phyloP scores from a whole-genome alignment of 2,329 filamentous ascomycete species.

The Pseudogymnoascus sp. region DNA sequence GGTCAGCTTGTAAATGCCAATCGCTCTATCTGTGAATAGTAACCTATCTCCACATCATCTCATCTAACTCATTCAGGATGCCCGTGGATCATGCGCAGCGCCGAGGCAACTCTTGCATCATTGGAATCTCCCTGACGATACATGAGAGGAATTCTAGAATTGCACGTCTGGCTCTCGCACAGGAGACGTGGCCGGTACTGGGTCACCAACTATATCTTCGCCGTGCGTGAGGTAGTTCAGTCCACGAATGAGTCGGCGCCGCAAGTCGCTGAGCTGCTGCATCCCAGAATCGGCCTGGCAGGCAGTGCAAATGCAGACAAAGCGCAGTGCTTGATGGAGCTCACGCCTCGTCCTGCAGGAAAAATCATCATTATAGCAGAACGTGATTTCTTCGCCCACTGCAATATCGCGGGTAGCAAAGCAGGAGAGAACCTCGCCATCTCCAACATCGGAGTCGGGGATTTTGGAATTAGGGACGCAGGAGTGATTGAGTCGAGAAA shows the following conservation, averaged over 20 bases:
- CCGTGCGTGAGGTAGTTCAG: background rate
- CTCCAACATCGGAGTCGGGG: background rate
- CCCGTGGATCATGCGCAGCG: background rate
- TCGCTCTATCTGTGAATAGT: background rate
- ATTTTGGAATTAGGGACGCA: background rate
- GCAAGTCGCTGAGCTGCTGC: background rate
- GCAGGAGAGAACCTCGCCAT: background rate
- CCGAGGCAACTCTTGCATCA: background rate
- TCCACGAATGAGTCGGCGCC: background rate
- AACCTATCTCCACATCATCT: background rate
- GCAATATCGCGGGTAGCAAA: background rate
- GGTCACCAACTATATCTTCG: background rate
- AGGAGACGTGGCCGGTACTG: constrained; percentile 10
- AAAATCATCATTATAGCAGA: background rate
- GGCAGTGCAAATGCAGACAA: background rate
- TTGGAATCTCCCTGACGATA: constrained; percentile 12
- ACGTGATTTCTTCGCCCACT: background rate
- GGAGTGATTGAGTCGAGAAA: background rate
- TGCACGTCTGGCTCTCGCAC: constrained; percentile 14
- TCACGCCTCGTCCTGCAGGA: background rate
- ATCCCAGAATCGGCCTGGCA: background rate
- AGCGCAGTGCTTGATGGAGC: background rate
- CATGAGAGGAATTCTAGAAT: constrained; percentile 13
- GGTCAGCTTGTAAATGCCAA: background rate
- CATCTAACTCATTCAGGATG: background rate